These are phyloP conservation scores for Brassica balearica DNA, from an alignment of 441 rosid genomes.

Conservation along the genomic window DNA sequence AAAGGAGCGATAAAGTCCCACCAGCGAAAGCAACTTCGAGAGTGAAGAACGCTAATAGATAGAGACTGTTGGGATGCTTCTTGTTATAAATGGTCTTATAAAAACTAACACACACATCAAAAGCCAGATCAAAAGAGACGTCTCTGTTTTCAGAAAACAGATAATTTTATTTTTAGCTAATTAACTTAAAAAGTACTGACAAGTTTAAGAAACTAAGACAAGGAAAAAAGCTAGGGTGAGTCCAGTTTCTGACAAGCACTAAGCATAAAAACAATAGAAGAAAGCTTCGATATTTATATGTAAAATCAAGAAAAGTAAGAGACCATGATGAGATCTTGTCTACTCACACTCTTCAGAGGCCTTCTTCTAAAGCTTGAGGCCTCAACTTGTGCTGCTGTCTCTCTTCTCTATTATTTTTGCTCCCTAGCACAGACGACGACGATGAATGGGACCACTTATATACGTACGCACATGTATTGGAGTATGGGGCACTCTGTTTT, in stretches of 20 bases:
- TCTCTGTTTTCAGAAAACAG: not conserved
- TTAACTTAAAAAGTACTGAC: not conserved
- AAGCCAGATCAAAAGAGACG: conserved; percentile 30
- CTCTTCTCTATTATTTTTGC: conserved; percentile 45
- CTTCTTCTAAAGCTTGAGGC: conserved; percentile 8
- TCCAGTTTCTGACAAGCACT: conserved; percentile 11
- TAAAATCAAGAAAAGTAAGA: conserved; percentile 28
- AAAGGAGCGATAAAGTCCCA: conserved; percentile 29
- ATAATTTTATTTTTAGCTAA: conserved; percentile 6
- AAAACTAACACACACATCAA: conserved; percentile 30
- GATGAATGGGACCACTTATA: conserved; percentile 40
- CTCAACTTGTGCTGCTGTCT: conserved; percentile 12
- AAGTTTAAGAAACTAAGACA: not conserved
- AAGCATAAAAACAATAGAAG: conserved; percentile 15
- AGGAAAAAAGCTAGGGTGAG: not conserved
- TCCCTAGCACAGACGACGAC: conserved; percentile 42
- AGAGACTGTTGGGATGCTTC: conserved; percentile 7
- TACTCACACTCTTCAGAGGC: conserved; percentile 27
- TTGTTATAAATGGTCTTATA: conserved; percentile 23
- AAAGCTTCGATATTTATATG: conserved; percentile 23
- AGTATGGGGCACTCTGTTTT: conserved; percentile 36
- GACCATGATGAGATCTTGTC: conserved; percentile 39
- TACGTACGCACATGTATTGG: conserved; percentile 40
- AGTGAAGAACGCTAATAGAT: conserved; percentile 18
- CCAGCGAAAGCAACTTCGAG: conserved; percentile 23